Evolutionary conservation across 1,284 basidiomycete genomes (phyloP), one percentile per base, ranked within the genome.

Genomic region (Boletus nobilissimus): DNA sequence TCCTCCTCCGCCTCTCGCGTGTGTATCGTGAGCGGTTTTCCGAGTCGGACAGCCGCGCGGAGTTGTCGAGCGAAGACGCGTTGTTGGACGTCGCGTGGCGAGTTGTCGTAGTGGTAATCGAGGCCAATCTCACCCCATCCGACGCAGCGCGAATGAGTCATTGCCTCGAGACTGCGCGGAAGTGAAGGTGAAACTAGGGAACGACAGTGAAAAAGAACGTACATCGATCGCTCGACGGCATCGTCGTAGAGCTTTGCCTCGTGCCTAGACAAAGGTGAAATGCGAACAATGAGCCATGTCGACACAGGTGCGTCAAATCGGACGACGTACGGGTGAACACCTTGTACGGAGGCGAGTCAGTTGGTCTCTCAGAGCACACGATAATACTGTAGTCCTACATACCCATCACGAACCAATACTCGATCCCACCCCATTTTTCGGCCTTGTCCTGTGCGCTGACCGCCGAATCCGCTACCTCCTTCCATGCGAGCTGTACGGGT

Each of bases 91-190:
- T 91, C 89, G 19, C 92, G 90, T 1, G 94, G 93, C 0, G 94
- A 95, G 80, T 92, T 89, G 82, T 95, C 92, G 82, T 96, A 96
- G 84, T 96, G 94, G 81, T 95, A 96, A 80, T 97, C 95, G 10
- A 97, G 89, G 0, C 95, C 95, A 73, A 96, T 96, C 83, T 96
- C 95, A 1, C 95, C 95, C 93, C 93, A 95, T 16, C 94, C 94
- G 11, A 96, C 94, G 80, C 94, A 96, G 19, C 93, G 91, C 6
- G 94, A 93, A 81, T 96, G 95, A 1, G 87, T 75, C 91, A 96
- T 94, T 5, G 95, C 95, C 81, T 93, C 91, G 73, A 95, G 78
- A 57, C 94, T 95, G 82, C 9, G 38, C 14, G 46, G 48, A 64
- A 22, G 26, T 29, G 10, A 26, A 29, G 22, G n/a, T 73, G 48